Evolutionary conservation across 495 filamentous ascomycete genomes (phyloP).

Genomic region (Hypomontagnella submonticulosa): DNA sequence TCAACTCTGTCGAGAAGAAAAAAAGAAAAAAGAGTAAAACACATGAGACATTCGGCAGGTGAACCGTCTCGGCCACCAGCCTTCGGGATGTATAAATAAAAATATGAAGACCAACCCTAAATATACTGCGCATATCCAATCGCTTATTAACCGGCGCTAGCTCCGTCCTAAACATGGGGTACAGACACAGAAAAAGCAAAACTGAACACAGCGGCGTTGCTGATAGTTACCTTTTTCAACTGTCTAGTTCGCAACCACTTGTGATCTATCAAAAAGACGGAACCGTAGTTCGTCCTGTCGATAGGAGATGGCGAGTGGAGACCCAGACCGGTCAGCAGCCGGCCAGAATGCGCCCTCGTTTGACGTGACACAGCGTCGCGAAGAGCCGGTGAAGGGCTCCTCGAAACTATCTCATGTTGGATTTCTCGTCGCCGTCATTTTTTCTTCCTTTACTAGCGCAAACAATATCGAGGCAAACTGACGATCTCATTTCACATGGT

Average conservation of each 20-base stretch:
- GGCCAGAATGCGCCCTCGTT: slow-evolving; percentile 17
- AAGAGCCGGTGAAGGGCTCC: slow-evolving; percentile 24
- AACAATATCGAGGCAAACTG: slow-evolving; percentile 29
- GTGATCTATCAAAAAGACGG: slow-evolving; percentile 23
- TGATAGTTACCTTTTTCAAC: slow-evolving; percentile 2
- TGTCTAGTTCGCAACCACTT: background rate
- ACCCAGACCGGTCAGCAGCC: slow-evolving; percentile 33
- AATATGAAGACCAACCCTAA: slow-evolving; percentile 1
- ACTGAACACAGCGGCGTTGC: background rate
- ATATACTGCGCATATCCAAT: slow-evolving; percentile 16
- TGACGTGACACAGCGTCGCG: slow-evolving; percentile 32
- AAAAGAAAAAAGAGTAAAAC: background rate
- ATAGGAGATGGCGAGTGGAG: background rate
- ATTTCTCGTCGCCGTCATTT: background rate
- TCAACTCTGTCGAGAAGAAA: background rate
- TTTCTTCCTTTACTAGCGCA: slow-evolving; percentile 24
- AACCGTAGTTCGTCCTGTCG: slow-evolving; percentile 10
- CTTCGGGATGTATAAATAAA: slow-evolving; percentile 11
- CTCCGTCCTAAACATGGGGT: slow-evolving; percentile 17
- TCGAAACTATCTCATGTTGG: slow-evolving; percentile 1
- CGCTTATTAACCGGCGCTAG: slow-evolving; percentile 13
- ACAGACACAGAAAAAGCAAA: slow-evolving; percentile 8
- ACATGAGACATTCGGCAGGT: background rate
- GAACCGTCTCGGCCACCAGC: background rate
- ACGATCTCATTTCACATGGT: slow-evolving; percentile 15